Evolutionary conservation across 2,329 filamentous ascomycete species (phyloP), one percentile per base, ranked within the genome.

Genomic region (Chaetoscypha palmicola): DNA sequence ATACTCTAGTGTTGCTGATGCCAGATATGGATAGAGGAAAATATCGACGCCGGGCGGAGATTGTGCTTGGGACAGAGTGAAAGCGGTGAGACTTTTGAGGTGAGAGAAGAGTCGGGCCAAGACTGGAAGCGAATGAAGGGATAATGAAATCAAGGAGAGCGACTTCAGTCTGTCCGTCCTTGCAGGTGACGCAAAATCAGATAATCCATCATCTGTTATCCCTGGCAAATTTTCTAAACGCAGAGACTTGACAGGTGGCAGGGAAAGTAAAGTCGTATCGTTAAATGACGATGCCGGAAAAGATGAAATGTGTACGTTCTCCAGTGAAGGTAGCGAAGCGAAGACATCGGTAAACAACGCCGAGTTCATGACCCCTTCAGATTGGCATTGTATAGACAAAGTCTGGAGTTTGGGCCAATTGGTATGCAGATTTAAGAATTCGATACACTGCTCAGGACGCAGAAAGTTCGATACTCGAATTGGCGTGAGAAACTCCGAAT

Each of bases 21-120:
- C 77, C 7, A 83, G 67, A 53, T 81, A 82, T 0, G 79, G 79
- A 62, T 79, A 80, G 50, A 82, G 72, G 67, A 74, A 79, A 44
- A 82, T 71, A 43, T 73, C 73, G 23, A 71, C 69, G 41, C 72
- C 72, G 11, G 68, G 59, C 0, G 78, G 79, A 1, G 75, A 65
- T 22, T 66, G 66, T 2, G 68, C 59, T 57, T 83, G 79, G 1
- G 78, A 72, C 3, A 83, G 57, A 4, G 71, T 66, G 46, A 83
- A 73, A 5, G 60, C 62, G 23, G 66, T 61, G 10, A 82, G 68
- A 1, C 62, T 62, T 16, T 59, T 58, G 2, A 82, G 67, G 50
- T 76, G 72, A 2, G 75, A 74, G 20, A 83, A 65, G 7, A 82
- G 39, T n/a, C 79, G 73, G 2, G 73, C 74, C 5, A 83, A 64